Conservation (phyloP, 2,329 filamentous ascomycete species). For the Fusarium abutilonis region DNA sequence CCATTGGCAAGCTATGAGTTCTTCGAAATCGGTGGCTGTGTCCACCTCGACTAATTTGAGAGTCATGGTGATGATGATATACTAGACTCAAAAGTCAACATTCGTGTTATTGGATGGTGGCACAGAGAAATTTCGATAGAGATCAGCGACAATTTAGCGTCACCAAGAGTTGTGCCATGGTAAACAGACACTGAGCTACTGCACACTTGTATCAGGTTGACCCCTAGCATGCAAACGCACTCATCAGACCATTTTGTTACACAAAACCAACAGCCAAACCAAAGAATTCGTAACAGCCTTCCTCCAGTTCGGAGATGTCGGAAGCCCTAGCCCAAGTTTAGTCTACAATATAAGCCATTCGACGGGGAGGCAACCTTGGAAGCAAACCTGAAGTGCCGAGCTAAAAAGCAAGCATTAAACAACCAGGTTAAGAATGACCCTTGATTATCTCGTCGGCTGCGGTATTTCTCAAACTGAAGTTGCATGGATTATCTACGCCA, state of each 20-base stretch:
- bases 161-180: background rate
- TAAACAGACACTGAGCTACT: background rate
- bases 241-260: background rate
- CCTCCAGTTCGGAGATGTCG: background rate
- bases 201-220: background rate
- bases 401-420: background rate
- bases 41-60: constrained; percentile 35
- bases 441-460: background rate
- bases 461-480: background rate
- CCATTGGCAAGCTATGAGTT: constrained; percentile 39
- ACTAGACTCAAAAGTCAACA: background rate
- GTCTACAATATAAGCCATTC: constrained; percentile 8
- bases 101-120: background rate
- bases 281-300: background rate
- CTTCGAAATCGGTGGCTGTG: constrained; percentile 25
- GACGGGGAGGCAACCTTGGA: too few species aligned
- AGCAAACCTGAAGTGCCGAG: background rate
- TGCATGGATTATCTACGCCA: background rate
- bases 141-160: background rate
- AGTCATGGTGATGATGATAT: constrained; percentile 16
- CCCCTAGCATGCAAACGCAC: background rate
- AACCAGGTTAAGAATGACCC: background rate
- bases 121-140: background rate
- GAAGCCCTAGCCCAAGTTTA: background rate
- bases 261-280: background rate